Base-by-base conservation (phyloP, 2,329 filamentous ascomycete species). In the Pseudodiploospora longispora region DNA sequence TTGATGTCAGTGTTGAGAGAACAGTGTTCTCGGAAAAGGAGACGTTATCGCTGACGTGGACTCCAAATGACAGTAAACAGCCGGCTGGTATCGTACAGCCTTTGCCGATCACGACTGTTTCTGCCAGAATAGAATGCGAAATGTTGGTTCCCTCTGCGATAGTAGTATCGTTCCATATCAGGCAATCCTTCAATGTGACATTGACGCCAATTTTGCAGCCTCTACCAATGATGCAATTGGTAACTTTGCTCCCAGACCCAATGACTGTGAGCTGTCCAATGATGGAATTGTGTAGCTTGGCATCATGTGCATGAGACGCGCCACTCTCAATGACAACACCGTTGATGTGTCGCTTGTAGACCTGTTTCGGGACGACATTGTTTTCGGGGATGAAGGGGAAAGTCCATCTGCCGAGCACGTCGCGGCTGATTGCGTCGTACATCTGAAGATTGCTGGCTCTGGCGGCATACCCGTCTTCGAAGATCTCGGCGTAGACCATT, bases 401-500 rank as follows among this genome's bases (percentile, higher is more conserved):
- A 7, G 88, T 83, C 87, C 88, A 95, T 47, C 90, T 76, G 39
- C 80, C 80, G 10, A 95, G 73, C n/a, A 96, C 77, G 59, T 97
- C 91, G 56, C 81, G 84, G 62, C 82, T 90, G 43, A 98, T 80
- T 30, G 89, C 80, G 57, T 95, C 88, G 67, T 97, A 98, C 58
- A 90, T 83, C 57, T 87, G 85, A 27, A 97, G 73, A 58, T 89
- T 95, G 59, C 80, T 83, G 9, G 88, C 90, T 51, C 93, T 76
- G 2, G 90, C 89, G 1, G 88, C 87, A 59, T 97, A 98, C 47
- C 87, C 81, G 41, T 89, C 79, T 32, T 81, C 77, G 37, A 94
- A 72, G 51, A 97, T 83, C 56, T 97, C 85, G 3, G 88, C 85
- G 61, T 96, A 89, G 42, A 98, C 87, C n/a, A 88, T 89, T 69